Evolutionary conservation across 352 stramenopile species (phyloP), one percentile per base, ranked within the genome.

Genomic region (Aphanomyces euteiches): DNA sequence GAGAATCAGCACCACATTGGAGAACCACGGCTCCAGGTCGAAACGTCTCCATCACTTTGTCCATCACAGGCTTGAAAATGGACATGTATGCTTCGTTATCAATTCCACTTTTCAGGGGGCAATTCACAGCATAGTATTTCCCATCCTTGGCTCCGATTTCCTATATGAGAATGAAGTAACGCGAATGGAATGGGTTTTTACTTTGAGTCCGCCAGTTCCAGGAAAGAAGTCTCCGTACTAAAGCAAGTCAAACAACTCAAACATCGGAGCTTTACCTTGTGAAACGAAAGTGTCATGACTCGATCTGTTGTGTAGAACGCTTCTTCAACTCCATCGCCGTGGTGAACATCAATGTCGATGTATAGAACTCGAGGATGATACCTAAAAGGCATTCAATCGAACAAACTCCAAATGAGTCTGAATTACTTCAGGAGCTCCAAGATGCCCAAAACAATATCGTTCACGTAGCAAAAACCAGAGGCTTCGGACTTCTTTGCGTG

Each of bases 301-400:
- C 96, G 89, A 78, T 99, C 98, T 57, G 97, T 99, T 19, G 90
- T 93, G 84, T 99, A 99, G 75, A 99, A 99, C n/a, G 97, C 97
- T 74, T 98, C 97, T 72, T 99, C 97, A 39, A 99, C 97, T 45
- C 96, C 97, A 74, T 99, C 97, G 39, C 96, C 97, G 79, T 99
- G 97, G 81, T 99, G 97, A 74, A 99, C 99, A 77, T 99, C 97
- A 86, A 99, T 99, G 79, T 99, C 97, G 69, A 99, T 99, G 81
- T 99, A 99, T 36, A 99, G 81, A 36, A 99, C 97, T 61, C 97
- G 90, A 72, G 97, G 84, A 77, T 99, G 95, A 38, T 81, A 87
- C 79, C 67, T 73, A 61, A 8, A 38, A 17, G 43, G 28, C 28
- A 28, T 28, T 38, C 34, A n/a, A 1, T 10, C 50, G 1, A 69